Evolutionary conservation across 1,284 basidiomycete genomes (phyloP), one percentile per base, ranked within the genome.

Genomic region (Pyrrhoderma noxium): DNA sequence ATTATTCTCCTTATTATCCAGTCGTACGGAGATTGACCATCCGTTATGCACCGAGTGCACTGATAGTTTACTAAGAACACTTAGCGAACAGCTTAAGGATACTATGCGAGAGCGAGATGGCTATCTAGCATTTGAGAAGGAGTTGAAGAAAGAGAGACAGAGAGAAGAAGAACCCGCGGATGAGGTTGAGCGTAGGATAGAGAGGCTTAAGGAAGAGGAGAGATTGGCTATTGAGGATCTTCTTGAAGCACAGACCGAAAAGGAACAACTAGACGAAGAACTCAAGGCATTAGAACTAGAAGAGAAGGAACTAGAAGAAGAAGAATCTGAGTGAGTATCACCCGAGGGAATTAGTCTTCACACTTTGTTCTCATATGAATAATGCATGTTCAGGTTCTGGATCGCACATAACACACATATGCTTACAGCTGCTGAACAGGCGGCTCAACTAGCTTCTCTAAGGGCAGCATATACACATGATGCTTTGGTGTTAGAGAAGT

Each of bases 31-130:
- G 40, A 79, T 96, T 47, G 91, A 95, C 65, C 95, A 99, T 66
- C 96, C 96, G 2, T 76, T 99, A 8, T 99, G 96, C 65, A 81
- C 86, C 1, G 93, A 96, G 62, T 99, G 96, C 66, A 92, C 93
- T 2, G 84, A 89, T 60, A 78, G 87, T 49, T 70, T 97, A 41
- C 77, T 95, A 41, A 74, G 75, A 3, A 80, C 82, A 27, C 79
- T 98, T 49, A 83, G 88, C 60, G 77, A 79, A 39, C 85, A 93
- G 62, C 76, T 97, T 9, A 91, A 96, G 52, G 89, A 96, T 67
- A 85, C 87, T 2, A 90, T 88, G 66, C 85, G 85, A 62, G 94
- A 98, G 62, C 73, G 92, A 45, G 94, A 98, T 60, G 90, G 92
- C 0, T 95, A 95, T 63, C 81, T 92, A 56, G 87, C 86, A 0